Evolutionary conservation across 148 eudicot genomes (phyloP).

Genomic region (Rhododendron kiyosumense): DNA sequence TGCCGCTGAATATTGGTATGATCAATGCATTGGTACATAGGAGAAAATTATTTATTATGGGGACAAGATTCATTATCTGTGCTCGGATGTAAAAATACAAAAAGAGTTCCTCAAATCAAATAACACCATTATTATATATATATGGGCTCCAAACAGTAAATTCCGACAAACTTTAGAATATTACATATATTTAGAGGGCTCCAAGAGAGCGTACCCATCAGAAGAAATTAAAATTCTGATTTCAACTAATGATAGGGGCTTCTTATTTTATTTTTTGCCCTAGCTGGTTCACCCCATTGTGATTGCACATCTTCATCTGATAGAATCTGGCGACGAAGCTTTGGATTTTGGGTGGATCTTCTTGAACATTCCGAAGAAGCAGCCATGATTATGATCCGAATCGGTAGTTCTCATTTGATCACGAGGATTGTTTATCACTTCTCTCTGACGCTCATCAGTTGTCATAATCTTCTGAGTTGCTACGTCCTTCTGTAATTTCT

Average conservation of each 20-base stretch:
- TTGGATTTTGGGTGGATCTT: conserved; percentile 1
- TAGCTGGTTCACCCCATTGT: too few relatives aligned
- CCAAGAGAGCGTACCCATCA: too few relatives aligned
- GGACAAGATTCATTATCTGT: neutral
- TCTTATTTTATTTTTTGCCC: too few relatives aligned
- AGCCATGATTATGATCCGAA: neutral
- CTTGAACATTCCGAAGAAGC: neutral
- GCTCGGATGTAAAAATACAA: neutral
- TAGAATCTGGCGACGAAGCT: neutral
- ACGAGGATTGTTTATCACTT: neutral
- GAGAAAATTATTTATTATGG: neutral
- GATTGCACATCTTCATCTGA: neutral
- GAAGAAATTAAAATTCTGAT: too few relatives aligned
- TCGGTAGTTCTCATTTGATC: neutral
- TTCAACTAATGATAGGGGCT: too few relatives aligned
- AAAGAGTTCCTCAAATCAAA: too few relatives aligned
- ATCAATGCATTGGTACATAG: too few relatives aligned
- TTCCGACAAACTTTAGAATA: too few relatives aligned
- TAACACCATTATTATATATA: too few relatives aligned
- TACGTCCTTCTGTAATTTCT: neutral
- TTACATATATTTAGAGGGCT: too few relatives aligned
- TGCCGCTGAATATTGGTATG: neutral
- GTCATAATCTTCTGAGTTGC: neutral
- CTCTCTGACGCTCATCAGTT: neutral
- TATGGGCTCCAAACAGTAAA: too few relatives aligned